Evolutionary conservation across 176 grass and related monocot genomes (phyloP), one percentile per base, ranked within the genome.

Genomic region (Oryza nivara): DNA sequence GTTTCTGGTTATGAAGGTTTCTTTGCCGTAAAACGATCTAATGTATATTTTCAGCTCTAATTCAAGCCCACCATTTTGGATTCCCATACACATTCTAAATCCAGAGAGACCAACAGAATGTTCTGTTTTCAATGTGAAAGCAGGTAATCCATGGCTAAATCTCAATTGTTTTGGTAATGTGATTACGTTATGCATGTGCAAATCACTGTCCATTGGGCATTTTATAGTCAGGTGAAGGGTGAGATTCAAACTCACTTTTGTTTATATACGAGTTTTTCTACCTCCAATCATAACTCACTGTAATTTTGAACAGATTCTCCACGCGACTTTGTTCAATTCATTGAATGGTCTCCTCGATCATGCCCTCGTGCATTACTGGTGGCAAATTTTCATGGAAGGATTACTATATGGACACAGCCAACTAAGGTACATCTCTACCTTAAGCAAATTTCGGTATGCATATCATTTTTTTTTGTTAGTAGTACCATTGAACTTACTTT

Each of bases 331-430:
- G 96, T 99, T 69, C 96, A 96, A 76, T 96, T 96, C 88, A 94
- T 96, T 86, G 96, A 99, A 85, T 99, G 96, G 96, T 96, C 96
- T 75, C 96, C 96, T 86, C 78, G 88, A 30, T 96, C 93, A 58
- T 99, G 91, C 61, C 91, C 89, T 88, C 91, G 91, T 84, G 92
- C 96, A 86, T 79, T 99, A 68, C 64, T 99, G 81, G 96, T 99
- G 75, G 96, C 91, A 80, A 99, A 96, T 92, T 99, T 96, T 83
- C 96, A 96, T 87, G 96, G 96, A 48, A 81, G 93, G 80, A 94
- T 99, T 76, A 99, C 93, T 72, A 94, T 99, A 88, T 96, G 96
- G 93, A 99, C 96, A 90, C 96, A 99, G 51, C 91, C 91, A 88
- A 89, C 75, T 79, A 92, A 96, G 80, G 93, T 96, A 86, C 83